Percentiles rank a stretch among this genome's conserved stretches.
Conservation (phyloP, 2,329 filamentous ascomycete genomes). For the Myotisia sp. region DNA sequence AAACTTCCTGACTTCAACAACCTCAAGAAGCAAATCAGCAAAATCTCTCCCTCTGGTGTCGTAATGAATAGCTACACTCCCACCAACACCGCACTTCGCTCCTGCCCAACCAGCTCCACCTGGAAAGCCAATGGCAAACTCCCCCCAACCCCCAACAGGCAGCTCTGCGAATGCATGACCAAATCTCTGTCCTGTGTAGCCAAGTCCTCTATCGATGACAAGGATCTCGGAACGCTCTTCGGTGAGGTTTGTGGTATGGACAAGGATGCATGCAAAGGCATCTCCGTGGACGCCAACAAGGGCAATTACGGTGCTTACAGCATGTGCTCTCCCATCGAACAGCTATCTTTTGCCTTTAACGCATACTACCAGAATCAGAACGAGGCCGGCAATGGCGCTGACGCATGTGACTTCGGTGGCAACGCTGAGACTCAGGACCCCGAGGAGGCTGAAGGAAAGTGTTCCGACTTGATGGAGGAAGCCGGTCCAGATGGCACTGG, state of each 20-base stretch:
- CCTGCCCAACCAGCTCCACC: constrained; percentile 53
- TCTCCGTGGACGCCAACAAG: constrained; percentile 25
- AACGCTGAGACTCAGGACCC: constrained; percentile 26
- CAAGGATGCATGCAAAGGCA: constrained; percentile 26
- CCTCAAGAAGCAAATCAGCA: constrained; percentile 55
- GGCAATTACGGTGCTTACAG: constrained; percentile 34
- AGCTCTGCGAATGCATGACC: constrained; percentile 78
- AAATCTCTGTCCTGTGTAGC: constrained; percentile 58
- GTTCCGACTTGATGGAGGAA: constrained; percentile 25
- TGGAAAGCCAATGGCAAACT: constrained; percentile 60
- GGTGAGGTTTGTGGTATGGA: constrained; percentile 27
- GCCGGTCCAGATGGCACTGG: constrained; percentile 29
- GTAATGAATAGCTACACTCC: constrained; percentile 55
- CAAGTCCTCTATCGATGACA: constrained; percentile 40
- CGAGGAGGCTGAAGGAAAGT: constrained; percentile 23
- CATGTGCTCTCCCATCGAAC: constrained; percentile 31
- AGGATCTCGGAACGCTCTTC: constrained; percentile 57
- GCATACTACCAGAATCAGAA: constrained; percentile 30
- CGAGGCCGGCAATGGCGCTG: constrained; percentile 19
- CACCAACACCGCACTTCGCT: constrained; percentile 51
- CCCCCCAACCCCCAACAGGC: constrained; percentile 64
- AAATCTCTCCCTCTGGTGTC: constrained; percentile 52
- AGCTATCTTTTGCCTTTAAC: constrained; percentile 33
- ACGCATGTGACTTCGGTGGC: constrained; percentile 31
- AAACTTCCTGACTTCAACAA: constrained; percentile 62